Evolutionary conservation across 805 yeast genomes (phyloP), one percentile per base, ranked within the genome.

Genomic region (Myxozyma vanderwaltii): DNA sequence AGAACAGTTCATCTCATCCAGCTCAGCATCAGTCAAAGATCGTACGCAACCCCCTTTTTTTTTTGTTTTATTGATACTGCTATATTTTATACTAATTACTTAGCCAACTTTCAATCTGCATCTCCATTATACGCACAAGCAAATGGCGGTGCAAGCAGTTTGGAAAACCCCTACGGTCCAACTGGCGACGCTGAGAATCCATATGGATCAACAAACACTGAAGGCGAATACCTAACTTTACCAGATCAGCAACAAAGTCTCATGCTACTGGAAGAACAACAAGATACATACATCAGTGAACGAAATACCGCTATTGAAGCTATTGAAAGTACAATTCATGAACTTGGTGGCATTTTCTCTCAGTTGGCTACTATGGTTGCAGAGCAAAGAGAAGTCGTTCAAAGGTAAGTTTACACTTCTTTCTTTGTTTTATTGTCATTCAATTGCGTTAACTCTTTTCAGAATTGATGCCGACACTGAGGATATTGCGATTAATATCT

Each of bases 321-420:
- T 0, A 94, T 94, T 51, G 99, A 94, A 72, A 82, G 90, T n/a
- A 94, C 99, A 0, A 94, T 94, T 62, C 92, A 92, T 70, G 98
- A 94, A 73, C 96, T 94, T 50, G 99, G 99, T 44, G 87, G 88
- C 51, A 79, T 94, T 61, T 94, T 94, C 76, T 92, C 89, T 68
- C 99, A 94, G 74, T 79, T 94, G 68, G 96, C 98, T 4, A 87
- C 96, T 0, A 92, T 94, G 98, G 97, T 94, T 6, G 91, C 89
- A 63, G 98, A 94, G 73, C 99, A 94, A 75, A 92, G 98, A 41
- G 99, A 94, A 68, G 88, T 88, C 15, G 92, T 94, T 58, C 98
- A 92, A 73, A 79, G 98, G 59, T 61, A 46, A 3, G 59, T 12
- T 4, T 38, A 10, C 7, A 2, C 19, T 13, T 5, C 8, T 5